Percentiles rank a stretch among this genome's conserved stretches.
Evolutionary conservation across 805 yeast species (phyloP).

Genomic region (Ogataea salicorniae): DNA sequence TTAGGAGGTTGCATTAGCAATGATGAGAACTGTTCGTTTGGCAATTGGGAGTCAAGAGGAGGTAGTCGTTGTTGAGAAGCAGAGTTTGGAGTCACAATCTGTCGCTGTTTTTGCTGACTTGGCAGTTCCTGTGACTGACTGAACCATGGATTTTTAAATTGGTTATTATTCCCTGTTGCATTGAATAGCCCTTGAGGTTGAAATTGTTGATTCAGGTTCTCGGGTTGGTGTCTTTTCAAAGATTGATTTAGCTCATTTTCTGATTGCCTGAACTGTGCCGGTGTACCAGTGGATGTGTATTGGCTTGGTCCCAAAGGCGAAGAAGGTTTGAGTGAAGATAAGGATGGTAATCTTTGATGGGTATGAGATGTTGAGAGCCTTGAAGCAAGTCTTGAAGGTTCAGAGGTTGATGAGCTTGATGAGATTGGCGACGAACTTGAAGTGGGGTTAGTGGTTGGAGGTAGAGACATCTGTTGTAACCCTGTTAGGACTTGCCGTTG

Average conservation of each 20-base stretch:
- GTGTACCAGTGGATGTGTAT: conserved; percentile 7
- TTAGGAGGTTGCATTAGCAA: conserved; percentile 10
- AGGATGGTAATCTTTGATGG: conserved; percentile 19
- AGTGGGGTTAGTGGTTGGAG: conserved; percentile 8
- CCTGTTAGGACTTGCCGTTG: conserved; percentile 18
- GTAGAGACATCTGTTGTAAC: conserved; percentile 20
- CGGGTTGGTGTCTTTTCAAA: conserved; percentile 18
- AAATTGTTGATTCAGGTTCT: conserved; percentile 7
- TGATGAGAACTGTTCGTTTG: conserved; percentile 12
- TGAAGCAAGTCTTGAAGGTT: conserved; percentile 9
- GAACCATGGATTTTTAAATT: conserved; percentile 21
- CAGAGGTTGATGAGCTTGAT: conserved; percentile 5
- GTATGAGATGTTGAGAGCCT: conserved; percentile 15
- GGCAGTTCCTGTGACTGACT: conserved; percentile 1
- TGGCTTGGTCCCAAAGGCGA: conserved; percentile 4
- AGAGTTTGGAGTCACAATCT: not conserved
- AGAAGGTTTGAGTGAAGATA: conserved; percentile 13
- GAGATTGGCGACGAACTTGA: conserved; percentile 5
- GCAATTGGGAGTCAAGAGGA: conserved; percentile 7
- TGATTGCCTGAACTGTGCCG: conserved; percentile 14
- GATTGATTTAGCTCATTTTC: conserved; percentile 13
- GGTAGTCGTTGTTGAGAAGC: conserved; percentile 11
- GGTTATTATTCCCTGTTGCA: conserved; percentile 3
- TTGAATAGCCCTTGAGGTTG: conserved; percentile 1
- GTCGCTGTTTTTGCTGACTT: not conserved